Percentiles rank a stretch among this genome's conserved stretches.
These are phyloP conservation scores for Endocladia muricata DNA, from an alignment of 31 red algal genomes.

Conservation along the genomic window DNA sequence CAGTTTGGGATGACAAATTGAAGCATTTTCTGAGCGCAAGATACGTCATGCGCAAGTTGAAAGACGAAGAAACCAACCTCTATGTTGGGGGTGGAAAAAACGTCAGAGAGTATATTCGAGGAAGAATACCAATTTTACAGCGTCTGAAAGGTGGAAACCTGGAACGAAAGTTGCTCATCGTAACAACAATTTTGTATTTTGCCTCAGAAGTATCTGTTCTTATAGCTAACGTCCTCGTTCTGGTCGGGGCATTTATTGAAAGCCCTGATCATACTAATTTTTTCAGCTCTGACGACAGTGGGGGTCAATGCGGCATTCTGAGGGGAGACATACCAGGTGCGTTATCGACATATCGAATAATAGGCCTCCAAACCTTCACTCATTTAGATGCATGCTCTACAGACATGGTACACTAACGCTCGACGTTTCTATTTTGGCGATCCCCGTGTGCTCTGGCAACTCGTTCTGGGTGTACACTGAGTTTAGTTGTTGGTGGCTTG, in stretches of 20 bases:
- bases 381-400: too few relatives aligned
- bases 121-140: slow-evolving; percentile 11
- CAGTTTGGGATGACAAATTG: slow-evolving; percentile 48
- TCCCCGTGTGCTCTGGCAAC: too few relatives aligned
- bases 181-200: slow-evolving; percentile 30
- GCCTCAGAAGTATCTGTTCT: slow-evolving; percentile 39
- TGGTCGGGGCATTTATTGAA: slow-evolving; percentile 18
- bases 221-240: slow-evolving; percentile 8
- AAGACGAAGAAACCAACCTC: neutral
- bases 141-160: slow-evolving; percentile 15
- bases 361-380: too few relatives aligned
- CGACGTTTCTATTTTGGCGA: too few relatives aligned
- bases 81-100: neutral
- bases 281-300: slow-evolving; percentile 16
- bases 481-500: slow-evolving; percentile 24
- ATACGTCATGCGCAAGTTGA: too few relatives aligned
- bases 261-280: slow-evolving; percentile 3
- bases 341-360: too few relatives aligned
- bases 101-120: neutral
- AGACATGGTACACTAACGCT: too few relatives aligned
- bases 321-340: too few relatives aligned
- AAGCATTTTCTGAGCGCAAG: slow-evolving; percentile 19
- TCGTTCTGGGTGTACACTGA: too few relatives aligned
- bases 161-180: slow-evolving; percentile 29
- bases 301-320: neutral